Percentiles rank a stretch among this genome's conserved stretches.
These are phyloP conservation scores for Pontederia paniculata DNA, from an alignment of 176 grass and related monocot genomes.

Conservation along the genomic window DNA sequence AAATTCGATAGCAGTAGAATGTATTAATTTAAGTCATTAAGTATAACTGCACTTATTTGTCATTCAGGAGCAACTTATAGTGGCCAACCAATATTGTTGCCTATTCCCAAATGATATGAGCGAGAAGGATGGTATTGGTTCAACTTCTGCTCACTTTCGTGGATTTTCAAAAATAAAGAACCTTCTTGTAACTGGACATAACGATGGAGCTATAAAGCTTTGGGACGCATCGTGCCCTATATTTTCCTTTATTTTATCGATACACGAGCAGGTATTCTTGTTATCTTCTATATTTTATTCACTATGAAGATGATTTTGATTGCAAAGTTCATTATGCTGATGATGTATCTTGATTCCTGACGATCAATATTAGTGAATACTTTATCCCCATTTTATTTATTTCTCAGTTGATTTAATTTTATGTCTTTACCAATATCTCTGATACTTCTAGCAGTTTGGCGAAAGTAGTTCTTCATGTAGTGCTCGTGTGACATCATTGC, in stretches of 20 bases:
- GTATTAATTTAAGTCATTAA: not conserved
- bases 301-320: conserved; percentile 1
- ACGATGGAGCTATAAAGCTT: conserved; percentile 81
- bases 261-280: conserved; percentile 63
- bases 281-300: conserved; percentile 1
- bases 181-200: conserved; percentile 80
- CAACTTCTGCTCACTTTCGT: conserved; percentile 20
- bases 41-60: not conserved
- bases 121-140: conserved; percentile 44
- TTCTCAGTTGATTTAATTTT: not conserved
- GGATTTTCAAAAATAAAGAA: conserved; percentile 60
- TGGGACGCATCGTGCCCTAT: conserved; percentile 92
- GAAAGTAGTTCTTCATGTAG: conserved; percentile 32
- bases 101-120: conserved; percentile 52
- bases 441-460: conserved; percentile 41
- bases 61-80: conserved; percentile 47
- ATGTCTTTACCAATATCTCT: not conserved
- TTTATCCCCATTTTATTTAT: not conserved
- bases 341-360: not conserved
- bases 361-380: not conserved
- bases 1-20: too few species aligned
- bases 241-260: conserved; percentile 55
- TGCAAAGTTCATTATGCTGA: not conserved
- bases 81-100: conserved; percentile 50
- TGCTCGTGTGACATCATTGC: conserved; percentile 56